Percentiles rank a stretch among this genome's conserved stretches.
These are phyloP conservation scores for Tolypocladium album DNA, from an alignment of 2,329 filamentous ascomycete genomes.

Conservation along the genomic window DNA sequence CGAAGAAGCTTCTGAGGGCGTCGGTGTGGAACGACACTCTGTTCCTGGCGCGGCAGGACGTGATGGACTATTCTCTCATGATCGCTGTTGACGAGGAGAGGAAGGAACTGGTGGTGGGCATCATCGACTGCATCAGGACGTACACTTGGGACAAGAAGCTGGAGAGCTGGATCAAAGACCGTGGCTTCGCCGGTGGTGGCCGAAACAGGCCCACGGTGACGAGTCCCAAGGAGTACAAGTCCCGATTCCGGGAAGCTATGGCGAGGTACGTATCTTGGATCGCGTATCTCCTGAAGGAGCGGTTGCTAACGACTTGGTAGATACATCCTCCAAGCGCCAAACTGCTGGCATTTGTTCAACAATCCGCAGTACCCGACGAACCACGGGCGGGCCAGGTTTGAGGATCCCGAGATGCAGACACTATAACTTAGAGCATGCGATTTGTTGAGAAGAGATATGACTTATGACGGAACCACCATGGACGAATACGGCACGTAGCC, in stretches of 20 bases:
- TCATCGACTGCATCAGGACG: constrained; percentile 96
- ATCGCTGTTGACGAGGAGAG: constrained; percentile 86
- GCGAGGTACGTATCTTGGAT: constrained; percentile 51
- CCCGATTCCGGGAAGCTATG: constrained; percentile 93
- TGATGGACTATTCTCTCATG: constrained; percentile 99
- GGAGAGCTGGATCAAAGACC: constrained; percentile 99
- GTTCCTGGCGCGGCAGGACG: constrained; percentile 87
- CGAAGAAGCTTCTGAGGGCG: constrained; percentile 81
- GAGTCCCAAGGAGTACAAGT: constrained; percentile 95
- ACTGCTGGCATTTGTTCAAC: constrained; percentile 64
- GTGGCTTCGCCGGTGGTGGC: constrained; percentile 66
- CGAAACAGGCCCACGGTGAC: constrained; percentile 89
- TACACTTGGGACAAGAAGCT: constrained; percentile 99
- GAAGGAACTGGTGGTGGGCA: constrained; percentile 90
- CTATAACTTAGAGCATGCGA: background rate
- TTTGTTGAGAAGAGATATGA: background rate
- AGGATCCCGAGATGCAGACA: constrained; percentile 20
- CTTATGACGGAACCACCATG: background rate
- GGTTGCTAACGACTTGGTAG: constrained; percentile 17
- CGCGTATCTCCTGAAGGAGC: background rate
- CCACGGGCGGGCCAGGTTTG: constrained; percentile 26
- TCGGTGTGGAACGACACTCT: constrained; percentile 97
- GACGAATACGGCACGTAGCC: background rate
- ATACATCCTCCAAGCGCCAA: constrained; percentile 65
- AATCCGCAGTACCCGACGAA: constrained; percentile 26